These are phyloP conservation scores for Claviceps pusilla DNA, from an alignment of 2,329 filamentous ascomycete species.

Conservation along the genomic window DNA sequence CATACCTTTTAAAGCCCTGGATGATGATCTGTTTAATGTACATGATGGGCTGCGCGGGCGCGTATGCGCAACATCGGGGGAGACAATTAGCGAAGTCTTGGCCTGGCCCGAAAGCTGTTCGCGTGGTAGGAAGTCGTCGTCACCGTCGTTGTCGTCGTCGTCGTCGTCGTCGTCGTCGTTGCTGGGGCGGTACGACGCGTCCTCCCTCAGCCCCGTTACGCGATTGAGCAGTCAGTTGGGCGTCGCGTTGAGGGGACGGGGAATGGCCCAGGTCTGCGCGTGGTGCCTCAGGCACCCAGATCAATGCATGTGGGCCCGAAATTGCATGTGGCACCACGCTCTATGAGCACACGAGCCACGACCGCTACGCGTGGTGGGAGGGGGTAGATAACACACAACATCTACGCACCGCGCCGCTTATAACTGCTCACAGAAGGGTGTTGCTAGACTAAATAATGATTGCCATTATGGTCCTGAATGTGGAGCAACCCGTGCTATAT, in stretches of 20 bases:
- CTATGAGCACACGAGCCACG: too few species aligned
- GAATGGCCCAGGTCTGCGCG: neutral
- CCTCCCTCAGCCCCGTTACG: neutral
- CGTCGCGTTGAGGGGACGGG: constrained; percentile 5
- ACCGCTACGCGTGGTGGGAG: too few species aligned
- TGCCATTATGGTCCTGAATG: too few species aligned
- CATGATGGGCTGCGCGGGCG: constrained; percentile 43
- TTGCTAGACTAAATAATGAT: too few species aligned
- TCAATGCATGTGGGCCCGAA: too few species aligned
- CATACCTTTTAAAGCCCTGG: constrained; percentile 96
- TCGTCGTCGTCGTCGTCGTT: neutral
- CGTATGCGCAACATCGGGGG: constrained; percentile 23
- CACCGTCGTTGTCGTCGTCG: too few species aligned
- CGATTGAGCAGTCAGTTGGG: neutral
- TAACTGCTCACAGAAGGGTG: too few species aligned
- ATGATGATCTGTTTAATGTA: constrained; percentile 99
- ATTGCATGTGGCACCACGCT: too few species aligned
- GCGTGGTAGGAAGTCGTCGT: neutral
- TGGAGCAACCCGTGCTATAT: too few species aligned
- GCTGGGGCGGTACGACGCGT: constrained; percentile 4
- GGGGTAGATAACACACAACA: too few species aligned
- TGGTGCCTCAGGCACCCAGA: constrained; percentile 4
- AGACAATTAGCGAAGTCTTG: constrained; percentile 12
- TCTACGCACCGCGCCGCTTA: too few species aligned
- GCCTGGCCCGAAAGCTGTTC: neutral